A percentile compares a stretch with the other conserved stretches of the same genome.
These are phyloP conservation scores for Asterochloris erici DNA, from an alignment of 139 green algal species.

Conservation along the genomic window DNA sequence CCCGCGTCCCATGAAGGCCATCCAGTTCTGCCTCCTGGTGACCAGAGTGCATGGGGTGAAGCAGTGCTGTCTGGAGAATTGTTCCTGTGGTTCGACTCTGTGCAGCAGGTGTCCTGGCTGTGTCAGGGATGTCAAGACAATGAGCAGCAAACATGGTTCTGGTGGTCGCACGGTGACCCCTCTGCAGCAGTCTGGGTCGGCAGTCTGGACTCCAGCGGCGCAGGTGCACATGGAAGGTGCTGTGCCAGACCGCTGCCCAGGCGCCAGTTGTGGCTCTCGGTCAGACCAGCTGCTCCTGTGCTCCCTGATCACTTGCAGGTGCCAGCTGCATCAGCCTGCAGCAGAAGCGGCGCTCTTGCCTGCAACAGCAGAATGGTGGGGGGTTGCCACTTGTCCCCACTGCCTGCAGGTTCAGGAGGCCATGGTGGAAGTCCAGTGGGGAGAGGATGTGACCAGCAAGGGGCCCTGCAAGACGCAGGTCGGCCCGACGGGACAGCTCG, in stretches of 20 bases:
- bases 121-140: neutral
- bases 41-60: neutral
- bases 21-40: constrained; percentile 40
- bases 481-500: constrained; percentile 10
- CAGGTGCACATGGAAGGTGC: neutral
- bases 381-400: no score
- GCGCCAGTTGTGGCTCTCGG: neutral
- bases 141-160: no score
- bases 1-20: constrained; percentile 27
- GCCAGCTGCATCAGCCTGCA: neutral
- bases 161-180: no score
- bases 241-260: neutral
- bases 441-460: constrained; percentile 31
- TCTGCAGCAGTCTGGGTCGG: no score
- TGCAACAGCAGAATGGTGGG: neutral
- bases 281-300: neutral
- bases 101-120: neutral
- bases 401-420: constrained; percentile 39
- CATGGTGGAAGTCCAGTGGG: constrained; percentile 41
- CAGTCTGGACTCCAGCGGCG: no score
- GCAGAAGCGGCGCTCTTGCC: neutral
- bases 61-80: neutral
- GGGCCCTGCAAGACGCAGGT: constrained; percentile 21
- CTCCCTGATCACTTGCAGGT: neutral
- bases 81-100: neutral